Evolutionary conservation across 768 basidiomycete genomes (phyloP), one percentile per base, ranked within the genome.

Genomic region (Psilocybe cubensis): DNA sequence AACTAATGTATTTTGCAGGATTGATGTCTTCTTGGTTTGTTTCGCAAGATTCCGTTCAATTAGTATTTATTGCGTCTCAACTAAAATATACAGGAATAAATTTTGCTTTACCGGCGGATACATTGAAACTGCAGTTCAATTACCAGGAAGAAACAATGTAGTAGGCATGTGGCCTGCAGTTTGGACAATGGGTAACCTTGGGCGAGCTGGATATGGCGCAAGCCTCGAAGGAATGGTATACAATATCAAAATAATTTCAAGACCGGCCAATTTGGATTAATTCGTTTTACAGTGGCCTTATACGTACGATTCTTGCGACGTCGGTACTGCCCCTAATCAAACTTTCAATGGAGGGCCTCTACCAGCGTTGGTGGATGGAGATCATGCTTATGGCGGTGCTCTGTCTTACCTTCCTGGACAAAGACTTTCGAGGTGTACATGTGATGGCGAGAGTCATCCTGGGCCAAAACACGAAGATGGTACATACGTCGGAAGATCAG

Each of bases 91-190:
- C 58, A 84, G 84, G 90, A 94, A 94, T 72, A 93, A 94, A 72
- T 89, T 96, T 58, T 96, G 91, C 70, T 94, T 94, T 72, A 91
- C 90, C 11, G 91, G 89, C 21, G 92, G 93, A 25, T 83, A 88
- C 56, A 81, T 93, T 52, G 89, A 92, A 66, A 70, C 79, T 1
- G 79, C 74, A 11, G 85, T 90, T 12, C 77, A 80, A n/a, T 76
- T 92, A 17, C 90, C 90, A n/a, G 89, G 89, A 6, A 74, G 80
- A 20, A 85, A 82, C 63, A 83, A 86, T 63, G 76, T 93, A 23
- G 74, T 83, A 18, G 86, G 84, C 52, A 70, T 82, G 72, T 93
- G 91, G 92, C 92, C 92, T 43, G 91, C 89, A 51, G 77, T 87
- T 2, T 94, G 92, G 92, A 85, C 89, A 27, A 88, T 79, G 83